Percentiles rank a stretch among this genome's conserved stretches.
phyloP scores from a whole-genome alignment of 805 yeast genomes.

The Cyberlindnera saturnus region DNA sequence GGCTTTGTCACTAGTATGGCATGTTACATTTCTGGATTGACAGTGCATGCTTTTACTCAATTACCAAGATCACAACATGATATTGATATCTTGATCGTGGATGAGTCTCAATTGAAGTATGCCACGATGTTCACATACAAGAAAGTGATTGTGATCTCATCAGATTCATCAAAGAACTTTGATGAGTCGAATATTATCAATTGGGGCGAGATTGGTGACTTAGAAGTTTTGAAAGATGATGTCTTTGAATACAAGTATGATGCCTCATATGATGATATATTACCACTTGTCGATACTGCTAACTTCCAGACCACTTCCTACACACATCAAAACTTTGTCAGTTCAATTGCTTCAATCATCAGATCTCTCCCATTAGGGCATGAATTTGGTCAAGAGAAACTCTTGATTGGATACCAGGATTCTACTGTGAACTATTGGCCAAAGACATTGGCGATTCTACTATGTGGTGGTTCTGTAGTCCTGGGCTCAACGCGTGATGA shows the following conservation, averaged over 20 bases:
- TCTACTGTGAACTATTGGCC: conserved; percentile 38
- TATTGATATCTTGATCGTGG: conserved; percentile 28
- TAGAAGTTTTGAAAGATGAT: conserved; percentile 3
- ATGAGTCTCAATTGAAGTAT: conserved; percentile 19
- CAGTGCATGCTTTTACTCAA: conserved; percentile 35
- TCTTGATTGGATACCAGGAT: conserved; percentile 25
- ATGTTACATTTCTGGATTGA: conserved; percentile 36
- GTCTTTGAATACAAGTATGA: conserved; percentile 23
- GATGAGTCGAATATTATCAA: conserved; percentile 12
- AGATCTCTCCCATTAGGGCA: conserved; percentile 30
- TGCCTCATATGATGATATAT: conserved; percentile 24
- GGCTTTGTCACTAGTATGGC: conserved; percentile 37
- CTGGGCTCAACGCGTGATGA: conserved; percentile 15
- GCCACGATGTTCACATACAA: conserved; percentile 26
- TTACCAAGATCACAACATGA: conserved; percentile 23
- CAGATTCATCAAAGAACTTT: conserved; percentile 4
- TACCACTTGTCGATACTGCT: conserved; percentile 30
- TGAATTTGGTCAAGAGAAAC: conserved; percentile 28
- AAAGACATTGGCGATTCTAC: conserved; percentile 26
- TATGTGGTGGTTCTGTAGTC: conserved; percentile 29
- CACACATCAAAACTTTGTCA: conserved; percentile 46
- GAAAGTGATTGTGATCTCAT: conserved; percentile 27
- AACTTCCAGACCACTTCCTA: conserved; percentile 29
- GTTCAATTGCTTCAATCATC: conserved; percentile 46
- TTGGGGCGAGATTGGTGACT: conserved; percentile 23